Evolutionary conservation across 164 flowering plant species (phyloP).

Genomic region (Magnolia officinalis): DNA sequence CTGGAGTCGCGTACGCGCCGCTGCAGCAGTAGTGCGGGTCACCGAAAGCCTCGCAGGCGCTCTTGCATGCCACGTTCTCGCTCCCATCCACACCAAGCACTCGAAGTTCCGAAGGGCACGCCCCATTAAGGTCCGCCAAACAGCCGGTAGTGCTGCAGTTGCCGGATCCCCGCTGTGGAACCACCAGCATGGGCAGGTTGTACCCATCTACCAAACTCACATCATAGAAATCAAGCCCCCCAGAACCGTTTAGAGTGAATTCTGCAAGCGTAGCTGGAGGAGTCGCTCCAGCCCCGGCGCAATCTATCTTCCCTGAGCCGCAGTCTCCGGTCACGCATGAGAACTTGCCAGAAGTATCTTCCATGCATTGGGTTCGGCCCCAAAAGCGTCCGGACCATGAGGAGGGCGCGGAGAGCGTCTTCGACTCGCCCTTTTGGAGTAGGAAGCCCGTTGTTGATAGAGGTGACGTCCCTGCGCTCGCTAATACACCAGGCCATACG

Average conservation of each 20-base stretch:
- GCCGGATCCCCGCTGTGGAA: conserved; percentile 53
- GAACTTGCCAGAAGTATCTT: conserved; percentile 58
- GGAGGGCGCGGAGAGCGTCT: conserved; percentile 43
- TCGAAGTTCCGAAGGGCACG: conserved; percentile 62
- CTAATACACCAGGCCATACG: conserved; percentile 82
- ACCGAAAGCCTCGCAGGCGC: conserved; percentile 83
- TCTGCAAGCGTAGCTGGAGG: conserved; percentile 91
- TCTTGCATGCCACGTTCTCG: conserved; percentile 55
- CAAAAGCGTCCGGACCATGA: conserved; percentile 88
- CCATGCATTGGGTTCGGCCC: conserved; percentile 73
- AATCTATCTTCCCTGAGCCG: conserved; percentile 66
- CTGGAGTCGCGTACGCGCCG: conserved; percentile 59
- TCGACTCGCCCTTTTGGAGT: conserved; percentile 48
- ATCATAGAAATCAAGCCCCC: conserved; percentile 72
- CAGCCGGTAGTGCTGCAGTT: conserved; percentile 71
- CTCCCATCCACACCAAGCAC: conserved; percentile 31
- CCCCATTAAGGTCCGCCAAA: conserved; percentile 57
- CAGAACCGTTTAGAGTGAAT: conserved; percentile 70
- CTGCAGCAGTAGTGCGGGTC: conserved; percentile 73
- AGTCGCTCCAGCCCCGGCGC: conserved; percentile 57
- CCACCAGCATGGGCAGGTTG: conserved; percentile 70
- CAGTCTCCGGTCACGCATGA: conserved; percentile 87
- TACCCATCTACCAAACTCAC: conserved; percentile 88
- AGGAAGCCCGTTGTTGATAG: conserved; percentile 75
- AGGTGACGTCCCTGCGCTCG: conserved; percentile 61